Evolutionary conservation across 2,329 filamentous ascomycete genomes (phyloP), one percentile per base, ranked within the genome.

Genomic region (Colletotrichum sp.): DNA sequence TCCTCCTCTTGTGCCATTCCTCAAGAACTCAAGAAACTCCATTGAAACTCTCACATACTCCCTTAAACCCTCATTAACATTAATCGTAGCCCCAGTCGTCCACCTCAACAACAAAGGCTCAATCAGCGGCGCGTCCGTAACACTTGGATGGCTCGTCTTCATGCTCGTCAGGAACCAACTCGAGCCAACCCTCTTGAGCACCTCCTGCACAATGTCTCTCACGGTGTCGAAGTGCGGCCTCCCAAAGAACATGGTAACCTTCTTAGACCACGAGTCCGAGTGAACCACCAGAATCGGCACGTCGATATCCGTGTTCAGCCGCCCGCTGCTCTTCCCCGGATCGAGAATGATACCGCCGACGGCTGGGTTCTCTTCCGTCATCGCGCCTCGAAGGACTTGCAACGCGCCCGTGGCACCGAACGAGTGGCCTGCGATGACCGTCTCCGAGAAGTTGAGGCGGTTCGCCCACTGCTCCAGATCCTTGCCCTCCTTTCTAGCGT

Each of bases 81-180:
- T 84, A n/a, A 93, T 87, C 2, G 86, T 89, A 0, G 92, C 90
- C 0, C 91, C 91, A 0, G 92, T 93, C 0, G 91, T 90, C 85
- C 90, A 90, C 72, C 89, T 88, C 60, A 94, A 85, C 32, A 94
- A 83, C 67, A 89, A 83, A 0, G 92, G 92, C 76, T 93, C 89
- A 9, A 94, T 87, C 4, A 94, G 85, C 1, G 92, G 92, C 19
- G 92, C 93, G 79, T 94, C 93, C 0, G 93, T 93, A 25, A 93
- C 90, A 12, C 89, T 91, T 0, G 93, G 91, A 79, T 94, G 93
- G 0, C 91, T 84, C 0, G 90, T 91, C 36, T 88, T 88, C 2
- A 90, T 80, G 32, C 86, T 87, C 2, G 90, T 91, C 79, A 91
- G 81, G 82, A 91, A 91, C 90, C 90, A 91, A 3, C 85, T 84